These are phyloP conservation scores for Helotiales sp. DNA, from an alignment of 2,329 filamentous ascomycete genomes.

Conservation along the genomic window DNA sequence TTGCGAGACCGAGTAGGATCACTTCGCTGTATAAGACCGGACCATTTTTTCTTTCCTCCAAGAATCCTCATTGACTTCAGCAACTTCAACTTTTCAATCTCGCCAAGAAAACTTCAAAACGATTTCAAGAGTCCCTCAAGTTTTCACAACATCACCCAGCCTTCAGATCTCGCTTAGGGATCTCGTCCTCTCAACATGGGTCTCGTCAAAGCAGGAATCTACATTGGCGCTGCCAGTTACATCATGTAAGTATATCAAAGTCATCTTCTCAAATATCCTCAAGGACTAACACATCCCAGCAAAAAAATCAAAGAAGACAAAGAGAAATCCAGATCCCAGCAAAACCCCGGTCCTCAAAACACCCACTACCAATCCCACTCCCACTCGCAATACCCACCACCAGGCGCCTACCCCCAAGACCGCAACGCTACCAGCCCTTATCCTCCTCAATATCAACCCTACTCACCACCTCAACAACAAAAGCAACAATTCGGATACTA, in stretches of 20 bases:
- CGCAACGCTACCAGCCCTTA: background rate
- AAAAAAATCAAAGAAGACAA: conserved; percentile 5
- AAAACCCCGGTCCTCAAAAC: background rate
- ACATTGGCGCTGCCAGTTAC: conserved; percentile 5
- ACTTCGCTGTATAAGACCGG: background rate
- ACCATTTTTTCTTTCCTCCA: background rate
- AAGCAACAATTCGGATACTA: background rate
- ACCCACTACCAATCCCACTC: too few species aligned
- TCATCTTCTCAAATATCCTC: too few species aligned
- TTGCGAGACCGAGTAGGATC: background rate
- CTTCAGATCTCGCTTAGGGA: background rate
- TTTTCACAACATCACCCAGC: background rate
- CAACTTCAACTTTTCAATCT: background rate
- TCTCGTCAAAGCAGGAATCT: conserved; percentile 9
- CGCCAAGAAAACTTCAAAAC: too few species aligned
- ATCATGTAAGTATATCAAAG: background rate
- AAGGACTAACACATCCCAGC: background rate
- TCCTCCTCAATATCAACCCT: background rate
- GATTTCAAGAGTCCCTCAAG: background rate
- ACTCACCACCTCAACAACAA: background rate
- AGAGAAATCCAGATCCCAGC: background rate
- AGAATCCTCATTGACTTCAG: background rate
- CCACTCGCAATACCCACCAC: background rate
- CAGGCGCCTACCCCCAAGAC: background rate
- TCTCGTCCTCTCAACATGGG: conserved; percentile 2